Base-by-base conservation (phyloP, 2,329 filamentous ascomycete genomes). In the Aureobasidium sp. region DNA sequence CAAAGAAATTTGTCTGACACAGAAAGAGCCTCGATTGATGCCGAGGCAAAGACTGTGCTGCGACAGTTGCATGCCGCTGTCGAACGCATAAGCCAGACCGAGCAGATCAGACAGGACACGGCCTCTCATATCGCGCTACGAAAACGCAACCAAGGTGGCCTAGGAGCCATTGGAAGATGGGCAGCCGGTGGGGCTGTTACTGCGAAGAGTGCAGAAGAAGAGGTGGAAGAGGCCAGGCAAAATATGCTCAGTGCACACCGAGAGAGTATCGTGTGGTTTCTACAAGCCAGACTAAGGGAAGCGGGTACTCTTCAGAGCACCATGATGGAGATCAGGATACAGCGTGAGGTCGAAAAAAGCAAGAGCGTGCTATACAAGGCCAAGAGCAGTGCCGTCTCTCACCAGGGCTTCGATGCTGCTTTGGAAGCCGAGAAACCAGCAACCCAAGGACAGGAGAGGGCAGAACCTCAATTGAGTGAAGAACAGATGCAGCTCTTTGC, bases 401-500 rank as follows among this genome's bases (percentile, higher is more conserved):
- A 61, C 56, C 34, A 62, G 31, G 8, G 57, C 37, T 39, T 53
- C 20, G 51, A 62, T 48, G 49, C 42, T 39, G 44, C 25, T 1
- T 36, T 45, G 36, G 37, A 59, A 31, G 41, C 42, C 5, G 39
- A 51, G 36, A 48, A 60, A 31, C 5, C 64, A 48, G 31, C 52
- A 36, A 39, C 51, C n/a, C 44, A 48, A 17, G 51, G 41, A 20
- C 60, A 58, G 34, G 60, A 57, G 31, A 31, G 57, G 37, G 12
- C 51, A 20, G 62, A 58, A 14, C 41, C 39, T 27, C 53, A 66
- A 22, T 56, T 66, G 37, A 66, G 62, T 20, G 81, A 86, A 25
- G 91, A 97, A 71, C 93, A 97, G 75, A 79, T 94, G 58, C 93
- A 97, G 73, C 84, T 96, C 72, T 97, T 99, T 77, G 92, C 93